Conservation (phyloP, 1,284 basidiomycete genomes). For the Wallemia mellicola region DNA sequence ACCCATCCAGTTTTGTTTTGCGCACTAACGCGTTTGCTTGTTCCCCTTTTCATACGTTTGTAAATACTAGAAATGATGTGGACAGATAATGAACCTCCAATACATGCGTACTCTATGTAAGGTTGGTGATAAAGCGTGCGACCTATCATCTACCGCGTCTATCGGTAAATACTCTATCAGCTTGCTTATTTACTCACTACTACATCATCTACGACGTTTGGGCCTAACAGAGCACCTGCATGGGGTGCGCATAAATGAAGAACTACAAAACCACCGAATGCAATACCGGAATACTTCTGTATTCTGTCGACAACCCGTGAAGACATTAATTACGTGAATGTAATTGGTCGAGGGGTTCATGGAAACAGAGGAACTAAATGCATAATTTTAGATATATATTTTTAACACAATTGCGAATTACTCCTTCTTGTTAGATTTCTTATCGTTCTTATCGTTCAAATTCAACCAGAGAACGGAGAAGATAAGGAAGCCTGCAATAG, state of each 20-base stretch:
- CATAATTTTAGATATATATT: neutral
- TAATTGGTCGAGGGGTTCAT: too few relatives aligned
- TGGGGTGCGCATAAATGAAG: too few relatives aligned
- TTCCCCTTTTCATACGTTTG: neutral
- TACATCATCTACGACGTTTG: too few relatives aligned
- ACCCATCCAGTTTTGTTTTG: neutral
- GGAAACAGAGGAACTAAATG: too few relatives aligned
- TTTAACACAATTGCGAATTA: slow-evolving; percentile 7
- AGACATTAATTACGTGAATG: too few relatives aligned
- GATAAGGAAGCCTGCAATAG: slow-evolving; percentile 46
- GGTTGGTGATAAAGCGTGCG: neutral
- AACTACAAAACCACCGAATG: neutral
- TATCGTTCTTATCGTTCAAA: slow-evolving; percentile 24
- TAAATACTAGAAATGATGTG: neutral
- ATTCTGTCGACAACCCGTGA: neutral
- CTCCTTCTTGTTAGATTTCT: slow-evolving; percentile 13
- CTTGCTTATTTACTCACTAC: neutral
- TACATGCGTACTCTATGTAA: neutral
- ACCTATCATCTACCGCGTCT: neutral
- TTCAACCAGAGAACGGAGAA: slow-evolving; percentile 62
- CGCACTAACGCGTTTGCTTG: neutral
- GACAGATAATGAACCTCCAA: neutral
- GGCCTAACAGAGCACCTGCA: too few relatives aligned
- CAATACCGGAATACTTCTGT: neutral
- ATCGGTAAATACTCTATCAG: too few relatives aligned